These are phyloP conservation scores for Paramyrothecium roridum DNA, from an alignment of 2,329 filamentous ascomycete species.

Conservation along the genomic window DNA sequence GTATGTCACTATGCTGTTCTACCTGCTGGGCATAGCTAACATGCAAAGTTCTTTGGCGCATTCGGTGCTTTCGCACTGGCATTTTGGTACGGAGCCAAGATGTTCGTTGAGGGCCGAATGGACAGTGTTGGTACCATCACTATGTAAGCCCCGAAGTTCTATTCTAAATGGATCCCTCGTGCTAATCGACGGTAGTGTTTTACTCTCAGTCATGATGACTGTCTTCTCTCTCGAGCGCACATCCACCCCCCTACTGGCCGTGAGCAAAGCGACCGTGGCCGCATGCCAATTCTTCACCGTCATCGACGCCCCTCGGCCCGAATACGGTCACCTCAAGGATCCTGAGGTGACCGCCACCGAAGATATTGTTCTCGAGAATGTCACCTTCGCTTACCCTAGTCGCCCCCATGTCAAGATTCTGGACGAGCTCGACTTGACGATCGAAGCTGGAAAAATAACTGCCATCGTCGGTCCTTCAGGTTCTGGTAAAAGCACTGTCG, in stretches of 20 bases:
- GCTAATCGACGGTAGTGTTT: constrained; percentile 28
- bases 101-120: constrained; percentile 43
- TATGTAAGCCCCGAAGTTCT: constrained; percentile 36
- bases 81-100: constrained; percentile 62
- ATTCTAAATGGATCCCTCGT: neutral
- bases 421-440: constrained; percentile 53
- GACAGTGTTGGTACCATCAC: constrained; percentile 50
- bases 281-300: constrained; percentile 57
- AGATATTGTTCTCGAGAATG: constrained; percentile 50
- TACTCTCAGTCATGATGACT: constrained; percentile 58
- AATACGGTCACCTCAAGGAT: constrained; percentile 29
- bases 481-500: constrained; percentile 71
- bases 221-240: constrained; percentile 55
- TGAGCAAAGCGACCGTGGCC: constrained; percentile 54
- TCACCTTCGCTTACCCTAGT: constrained; percentile 72
- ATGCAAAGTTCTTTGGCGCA: constrained; percentile 46
- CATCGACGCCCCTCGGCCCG: constrained; percentile 43
- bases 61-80: constrained; percentile 52
- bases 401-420: constrained; percentile 63
- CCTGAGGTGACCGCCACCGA: constrained; percentile 34
- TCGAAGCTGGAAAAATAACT: constrained; percentile 64
- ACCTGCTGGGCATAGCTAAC: constrained; percentile 7
- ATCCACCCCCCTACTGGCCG: constrained; percentile 56
- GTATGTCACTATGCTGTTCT: constrained; percentile 16
- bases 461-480: constrained; percentile 74